phyloP scores from a whole-genome alignment of 129 eudicot genomes.

The Artemisia tridentata region DNA sequence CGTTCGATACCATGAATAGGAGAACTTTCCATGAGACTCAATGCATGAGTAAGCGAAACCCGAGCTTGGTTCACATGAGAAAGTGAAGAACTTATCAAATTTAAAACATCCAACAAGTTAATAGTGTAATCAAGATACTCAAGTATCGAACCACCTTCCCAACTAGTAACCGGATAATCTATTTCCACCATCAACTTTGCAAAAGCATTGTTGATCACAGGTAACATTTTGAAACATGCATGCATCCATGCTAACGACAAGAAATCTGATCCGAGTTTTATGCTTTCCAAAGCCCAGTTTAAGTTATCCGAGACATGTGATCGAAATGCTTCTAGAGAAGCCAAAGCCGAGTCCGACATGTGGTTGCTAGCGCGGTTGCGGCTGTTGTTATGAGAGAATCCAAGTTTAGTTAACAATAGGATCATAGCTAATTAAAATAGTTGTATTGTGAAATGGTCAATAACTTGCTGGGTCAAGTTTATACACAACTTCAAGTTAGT shows the following conservation, averaged over 20 bases:
- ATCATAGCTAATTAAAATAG: constrained; percentile 29
- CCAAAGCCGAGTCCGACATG: constrained; percentile 27
- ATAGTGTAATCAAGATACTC: constrained; percentile 63
- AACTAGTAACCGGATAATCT: constrained; percentile 56
- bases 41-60: constrained; percentile 36
- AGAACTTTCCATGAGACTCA: constrained; percentile 35
- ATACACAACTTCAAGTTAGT: constrained; percentile 31
- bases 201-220: constrained; percentile 47
- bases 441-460: constrained; percentile 21
- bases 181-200: constrained; percentile 52
- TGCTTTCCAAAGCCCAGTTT: constrained; percentile 15
- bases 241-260: constrained; percentile 47
- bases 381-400: constrained; percentile 32
- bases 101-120: constrained; percentile 49
- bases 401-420: constrained; percentile 32
- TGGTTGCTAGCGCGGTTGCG: no score
- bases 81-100: constrained; percentile 46
- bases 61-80: constrained; percentile 48
- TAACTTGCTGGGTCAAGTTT: constrained; percentile 28
- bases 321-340: constrained; percentile 45
- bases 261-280: constrained; percentile 36
- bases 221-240: constrained; percentile 42
- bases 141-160: constrained; percentile 43
- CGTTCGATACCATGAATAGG: constrained; percentile 19
- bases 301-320: constrained; percentile 35